Evolutionary conservation across 441 rosid genomes (phyloP).

Genomic region (Erysimum pusillum): DNA sequence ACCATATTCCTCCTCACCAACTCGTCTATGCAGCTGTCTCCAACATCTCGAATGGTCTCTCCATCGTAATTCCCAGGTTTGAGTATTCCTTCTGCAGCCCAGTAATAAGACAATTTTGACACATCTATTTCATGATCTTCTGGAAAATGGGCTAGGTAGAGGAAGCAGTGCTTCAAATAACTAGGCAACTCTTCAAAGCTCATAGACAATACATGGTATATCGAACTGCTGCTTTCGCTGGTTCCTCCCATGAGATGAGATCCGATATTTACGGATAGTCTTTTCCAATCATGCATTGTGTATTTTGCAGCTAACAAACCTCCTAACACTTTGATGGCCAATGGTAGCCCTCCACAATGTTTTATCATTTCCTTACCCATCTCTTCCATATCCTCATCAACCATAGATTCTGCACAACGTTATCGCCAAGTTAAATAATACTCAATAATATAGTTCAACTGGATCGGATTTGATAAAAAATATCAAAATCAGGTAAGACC

Average conservation of each 20-base stretch:
- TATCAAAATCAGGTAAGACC: too few relatives aligned
- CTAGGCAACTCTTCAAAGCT: not conserved
- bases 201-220: conserved; percentile 17
- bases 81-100: not conserved
- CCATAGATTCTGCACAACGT: not conserved
- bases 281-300: not conserved
- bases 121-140: not conserved
- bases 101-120: not conserved
- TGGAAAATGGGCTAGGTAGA: not conserved
- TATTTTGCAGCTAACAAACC: not conserved
- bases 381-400: not conserved
- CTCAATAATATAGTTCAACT: not conserved
- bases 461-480: not conserved
- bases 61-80: not conserved
- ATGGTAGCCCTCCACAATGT: conserved; percentile 32
- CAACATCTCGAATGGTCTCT: conserved; percentile 10
- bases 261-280: not conserved
- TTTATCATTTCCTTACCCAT: conserved; percentile 14
- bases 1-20: not conserved
- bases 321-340: conserved; percentile 5
- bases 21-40: not conserved
- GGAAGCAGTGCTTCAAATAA: conserved; percentile 10
- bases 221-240: not conserved
- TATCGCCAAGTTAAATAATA: not conserved
- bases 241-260: not conserved